A percentile compares a stretch with the other conserved stretches of the same genome.
phyloP scores from a whole-genome alignment of 192 early-diverging fungal genomes.

The Cetraspora pellucida region DNA sequence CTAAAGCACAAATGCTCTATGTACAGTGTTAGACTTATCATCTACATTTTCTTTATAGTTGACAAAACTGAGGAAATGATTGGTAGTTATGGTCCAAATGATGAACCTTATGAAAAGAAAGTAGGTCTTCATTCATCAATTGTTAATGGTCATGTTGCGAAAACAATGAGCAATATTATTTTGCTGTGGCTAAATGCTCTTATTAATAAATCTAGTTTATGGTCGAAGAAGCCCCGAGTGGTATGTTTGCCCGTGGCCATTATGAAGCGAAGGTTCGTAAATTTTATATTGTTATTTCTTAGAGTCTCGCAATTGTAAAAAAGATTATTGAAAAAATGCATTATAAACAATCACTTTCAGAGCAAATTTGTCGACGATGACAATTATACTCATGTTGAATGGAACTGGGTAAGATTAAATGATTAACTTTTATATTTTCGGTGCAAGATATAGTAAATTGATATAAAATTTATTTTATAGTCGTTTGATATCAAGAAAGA shows the following conservation, averaged over 20 bases:
- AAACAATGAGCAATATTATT: not conserved
- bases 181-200: not conserved
- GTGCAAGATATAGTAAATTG: not conserved
- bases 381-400: slow-evolving; percentile 74
- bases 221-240: slow-evolving; percentile 85
- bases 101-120: slow-evolving; percentile 81
- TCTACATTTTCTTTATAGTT: slow-evolving; percentile 47
- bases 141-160: not conserved
- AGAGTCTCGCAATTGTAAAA: not conserved
- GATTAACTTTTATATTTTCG: not conserved
- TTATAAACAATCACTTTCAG: slow-evolving; percentile 34
- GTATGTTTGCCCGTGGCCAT: slow-evolving; percentile 88
- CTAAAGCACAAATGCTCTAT: not conserved
- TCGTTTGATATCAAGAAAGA: slow-evolving; percentile 89
- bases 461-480: slow-evolving; percentile 24
- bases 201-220: slow-evolving; percentile 60
- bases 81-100: slow-evolving; percentile 89
- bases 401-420: slow-evolving; percentile 63
- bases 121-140: slow-evolving; percentile 34
- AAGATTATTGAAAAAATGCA: not conserved
- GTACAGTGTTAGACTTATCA: not conserved
- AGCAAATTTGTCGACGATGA: slow-evolving; percentile 97
- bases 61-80: slow-evolving; percentile 97
- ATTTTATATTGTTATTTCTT: slow-evolving; percentile 5
- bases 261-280: slow-evolving; percentile 75